Base-by-base conservation (phyloP, 768 basidiomycete genomes). In the Lentinula guzmanii region DNA sequence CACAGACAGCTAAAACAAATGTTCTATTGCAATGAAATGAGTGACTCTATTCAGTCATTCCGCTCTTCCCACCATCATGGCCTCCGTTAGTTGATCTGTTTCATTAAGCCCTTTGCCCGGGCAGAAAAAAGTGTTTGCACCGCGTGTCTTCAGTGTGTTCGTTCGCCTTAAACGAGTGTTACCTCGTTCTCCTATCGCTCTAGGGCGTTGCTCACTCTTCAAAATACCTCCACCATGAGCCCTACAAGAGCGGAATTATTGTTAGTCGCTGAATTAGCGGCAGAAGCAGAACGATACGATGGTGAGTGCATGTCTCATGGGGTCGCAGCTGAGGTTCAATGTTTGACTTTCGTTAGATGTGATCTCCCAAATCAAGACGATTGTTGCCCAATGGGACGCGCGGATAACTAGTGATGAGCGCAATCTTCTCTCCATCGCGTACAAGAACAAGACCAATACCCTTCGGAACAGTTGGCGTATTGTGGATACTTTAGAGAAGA, bases 221-320 rank as follows among this genome's bases (percentile, higher is more conserved):
- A 9, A 2, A 28, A 9, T n/a, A 54, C 53, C 43, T 56, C 55
- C 55, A 56, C 55, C 33, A 59, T 59, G 58, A 48, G 16, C 35
- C 43, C 58, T 18, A 18, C 61, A 43, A 73, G 70, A 61, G 71
- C 75, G 28, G 80, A 84, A 64, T 74, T 75, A 61, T 70, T 83
- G 50, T 77, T 80, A 73, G 79, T 94, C 67, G 91, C 91, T 63
- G 91, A 90, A 75, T 82, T 93, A 61, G 89, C 90, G 51, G 90
- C 90, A 70, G 89, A 93, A 76, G 91, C 93, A 39, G 91, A 93
- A 72, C 89, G 93, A 57, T 93, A 93, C 71, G 86, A 91, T 77
- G 93, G 93, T 93, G 61, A 57, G 75, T 53, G 34, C 21, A 52
- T 46, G 6, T 51, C 28, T 41, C n/a, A 21, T 39, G 37, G 42